Conservation (phyloP, 2,329 filamentous ascomycete species). For the Cyphellophora attinorum region DNA sequence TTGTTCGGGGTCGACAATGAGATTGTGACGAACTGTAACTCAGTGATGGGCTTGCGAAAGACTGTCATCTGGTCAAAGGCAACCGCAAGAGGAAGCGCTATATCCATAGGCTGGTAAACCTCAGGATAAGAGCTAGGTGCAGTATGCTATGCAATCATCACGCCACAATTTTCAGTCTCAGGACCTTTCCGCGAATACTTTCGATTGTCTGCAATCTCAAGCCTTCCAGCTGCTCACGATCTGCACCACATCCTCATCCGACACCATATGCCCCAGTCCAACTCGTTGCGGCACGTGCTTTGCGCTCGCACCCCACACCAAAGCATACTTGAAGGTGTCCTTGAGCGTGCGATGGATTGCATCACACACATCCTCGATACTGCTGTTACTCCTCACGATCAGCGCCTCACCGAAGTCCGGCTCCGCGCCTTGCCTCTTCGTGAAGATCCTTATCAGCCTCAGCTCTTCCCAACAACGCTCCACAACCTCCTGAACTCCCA, state of each 20-base stretch:
- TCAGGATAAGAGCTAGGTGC: no score
- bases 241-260: slow-evolving; percentile 59
- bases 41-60: no score
- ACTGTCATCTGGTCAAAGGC: no score
- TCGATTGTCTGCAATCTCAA: no score
- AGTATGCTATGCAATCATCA: no score
- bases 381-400: slow-evolving; percentile 80
- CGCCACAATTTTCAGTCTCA: no score
- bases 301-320: slow-evolving; percentile 96
- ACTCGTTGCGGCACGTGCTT: slow-evolving; percentile 91
- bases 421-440: slow-evolving; percentile 85
- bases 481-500: slow-evolving; percentile 87
- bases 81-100: no score
- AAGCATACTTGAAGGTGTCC: slow-evolving; percentile 97
- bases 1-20: no score
- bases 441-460: slow-evolving; percentile 83
- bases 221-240: slow-evolving; percentile 39
- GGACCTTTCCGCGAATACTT: no score
- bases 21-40: no score
- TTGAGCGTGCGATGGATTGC: slow-evolving; percentile 87
- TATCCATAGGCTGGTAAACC: no score
- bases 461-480: slow-evolving; percentile 94
- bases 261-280: slow-evolving; percentile 70
- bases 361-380: slow-evolving; percentile 95
- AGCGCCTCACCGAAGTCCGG: slow-evolving; percentile 85